A percentile compares a stretch with the other conserved stretches of the same genome.
phyloP scores from a whole-genome alignment of 2,329 filamentous ascomycete genomes.

The Clonostachys solani region DNA sequence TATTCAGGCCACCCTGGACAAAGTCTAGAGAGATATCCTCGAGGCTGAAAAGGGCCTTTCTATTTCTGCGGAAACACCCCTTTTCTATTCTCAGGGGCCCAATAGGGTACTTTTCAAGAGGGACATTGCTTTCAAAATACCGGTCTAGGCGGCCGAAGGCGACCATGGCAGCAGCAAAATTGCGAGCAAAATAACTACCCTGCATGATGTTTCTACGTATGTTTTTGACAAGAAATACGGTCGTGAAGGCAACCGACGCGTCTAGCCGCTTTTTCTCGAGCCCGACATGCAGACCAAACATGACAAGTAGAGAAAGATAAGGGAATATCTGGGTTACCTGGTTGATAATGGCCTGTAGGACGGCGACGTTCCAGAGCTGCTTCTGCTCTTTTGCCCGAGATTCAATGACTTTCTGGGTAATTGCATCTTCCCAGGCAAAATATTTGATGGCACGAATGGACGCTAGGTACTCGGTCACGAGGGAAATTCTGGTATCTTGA shows the following conservation, averaged over 20 bases:
- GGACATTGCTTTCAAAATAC: slow-evolving; percentile 47
- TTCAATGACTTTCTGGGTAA: slow-evolving; percentile 43
- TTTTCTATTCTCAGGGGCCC: slow-evolving; percentile 41
- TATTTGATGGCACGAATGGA: slow-evolving; percentile 58
- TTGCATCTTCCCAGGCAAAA: slow-evolving; percentile 54
- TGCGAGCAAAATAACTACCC: slow-evolving; percentile 35
- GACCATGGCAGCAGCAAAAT: slow-evolving; percentile 26
- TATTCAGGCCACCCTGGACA: slow-evolving; percentile 48
- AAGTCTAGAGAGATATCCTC: slow-evolving; percentile 45
- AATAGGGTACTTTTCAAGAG: slow-evolving; percentile 39
- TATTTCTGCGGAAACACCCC: slow-evolving; percentile 44
- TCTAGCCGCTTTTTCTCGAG: slow-evolving; percentile 42
- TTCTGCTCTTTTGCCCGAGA: slow-evolving; percentile 47
- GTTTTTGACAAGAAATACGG: slow-evolving; percentile 47
- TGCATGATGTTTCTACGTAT: slow-evolving; percentile 48
- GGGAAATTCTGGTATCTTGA: slow-evolving; percentile 52
- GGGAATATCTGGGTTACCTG: slow-evolving; percentile 49
- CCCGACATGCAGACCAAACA: slow-evolving; percentile 47
- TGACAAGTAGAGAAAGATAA: slow-evolving; percentile 44
- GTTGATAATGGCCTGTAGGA: slow-evolving; percentile 40
- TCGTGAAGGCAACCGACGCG: slow-evolving; percentile 54
- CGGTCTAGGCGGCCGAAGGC: slow-evolving; percentile 48
- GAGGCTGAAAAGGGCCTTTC: slow-evolving; percentile 43
- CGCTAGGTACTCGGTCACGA: slow-evolving; percentile 52
- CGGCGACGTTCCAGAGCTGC: slow-evolving; percentile 46